Evolutionary conservation across 1,284 basidiomycete genomes (phyloP), one percentile per base, ranked within the genome.

Genomic region (Cutaneotrichosporon cavernicola): DNA sequence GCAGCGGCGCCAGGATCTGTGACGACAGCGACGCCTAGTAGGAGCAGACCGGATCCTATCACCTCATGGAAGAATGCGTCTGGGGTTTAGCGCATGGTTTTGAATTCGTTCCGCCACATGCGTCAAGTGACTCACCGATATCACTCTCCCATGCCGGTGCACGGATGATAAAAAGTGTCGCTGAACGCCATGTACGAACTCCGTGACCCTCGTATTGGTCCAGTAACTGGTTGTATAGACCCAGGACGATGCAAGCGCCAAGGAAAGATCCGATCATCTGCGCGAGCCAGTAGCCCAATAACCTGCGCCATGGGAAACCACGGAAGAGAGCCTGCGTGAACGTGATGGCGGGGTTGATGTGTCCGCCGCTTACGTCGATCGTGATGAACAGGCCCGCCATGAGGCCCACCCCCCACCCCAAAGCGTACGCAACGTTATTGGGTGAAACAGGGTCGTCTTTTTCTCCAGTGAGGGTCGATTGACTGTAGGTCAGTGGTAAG

Each of bases 241-340:
- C 70, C 43, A 70, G 69, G 46, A 74, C 64, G 47, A 74, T 66
- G 26, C 69, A 55, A 3, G 66, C 68, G 4, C 66, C 74, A 47
- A 64, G 38, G 61, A 71, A 70, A 2, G 70, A 70, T 34, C 74
- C 74, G 46, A 70, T 40, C 4, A 72, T 43, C 63, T 76, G 74
- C 7, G 68, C 69, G 10, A 72, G 11, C n/a, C 67, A 49, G 65
- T 75, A 76, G 0, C 62, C 64, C 4, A 72, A 72, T 0, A 67
- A 65, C 59, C 70, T 70, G 22, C 56, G 43, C 74, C 73, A 75
- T 0, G 74, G 69, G 57, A 76, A 75, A 16, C 65, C 65, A 14
- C 68, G 62, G 38, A 67, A 70, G 18, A 63, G 31, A 4, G 66
- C 66, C 34, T 65, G 59, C 18, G 60, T 43, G 32, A 73, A 30